Evolutionary conservation across 2,329 filamentous ascomycete species (phyloP).

Genomic region (Lecanosticta acicola): DNA sequence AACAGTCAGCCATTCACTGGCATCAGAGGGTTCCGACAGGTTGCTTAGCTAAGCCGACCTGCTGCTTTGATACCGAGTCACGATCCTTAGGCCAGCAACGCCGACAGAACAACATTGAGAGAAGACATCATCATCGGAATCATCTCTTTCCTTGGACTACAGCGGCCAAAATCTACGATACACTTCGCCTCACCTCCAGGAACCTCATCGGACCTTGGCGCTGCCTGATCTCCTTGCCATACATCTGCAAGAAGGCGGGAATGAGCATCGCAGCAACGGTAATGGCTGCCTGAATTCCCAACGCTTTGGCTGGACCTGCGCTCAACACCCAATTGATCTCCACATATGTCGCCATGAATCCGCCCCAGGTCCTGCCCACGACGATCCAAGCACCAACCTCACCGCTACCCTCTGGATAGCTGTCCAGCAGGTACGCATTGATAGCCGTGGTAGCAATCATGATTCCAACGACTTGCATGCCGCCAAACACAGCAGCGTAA

Average conservation of each 20-base stretch:
- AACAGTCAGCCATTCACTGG: too few relatives aligned
- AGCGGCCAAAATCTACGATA: too few relatives aligned
- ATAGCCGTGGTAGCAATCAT: conserved; percentile 52
- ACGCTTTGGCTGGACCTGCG: conserved; percentile 6
- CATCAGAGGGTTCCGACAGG: too few relatives aligned
- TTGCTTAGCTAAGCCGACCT: too few relatives aligned
- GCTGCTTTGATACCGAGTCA: too few relatives aligned
- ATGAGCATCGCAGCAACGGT: conserved; percentile 10
- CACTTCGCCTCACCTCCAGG: neutral
- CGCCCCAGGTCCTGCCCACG: conserved; percentile 45
- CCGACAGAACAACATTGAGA: too few relatives aligned
- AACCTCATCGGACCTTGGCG: neutral
- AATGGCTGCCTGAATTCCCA: conserved; percentile 18
- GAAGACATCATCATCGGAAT: too few relatives aligned
- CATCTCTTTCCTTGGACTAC: too few relatives aligned
- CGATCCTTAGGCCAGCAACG: too few relatives aligned
- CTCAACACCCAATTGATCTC: conserved; percentile 45
- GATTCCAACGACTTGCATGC: conserved; percentile 51
- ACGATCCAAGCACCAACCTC: conserved; percentile 52
- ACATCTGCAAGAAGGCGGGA: neutral
- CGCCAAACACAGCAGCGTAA: conserved; percentile 40
- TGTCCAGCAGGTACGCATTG: conserved; percentile 50
- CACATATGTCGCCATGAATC: conserved; percentile 50
- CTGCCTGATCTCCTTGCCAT: neutral
- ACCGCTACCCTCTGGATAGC: conserved; percentile 51